A percentile compares a stretch with the other conserved stretches of the same genome.
Evolutionary conservation across 2,329 filamentous ascomycete species (phyloP).

Genomic region (Amauroascus verrucosus): DNA sequence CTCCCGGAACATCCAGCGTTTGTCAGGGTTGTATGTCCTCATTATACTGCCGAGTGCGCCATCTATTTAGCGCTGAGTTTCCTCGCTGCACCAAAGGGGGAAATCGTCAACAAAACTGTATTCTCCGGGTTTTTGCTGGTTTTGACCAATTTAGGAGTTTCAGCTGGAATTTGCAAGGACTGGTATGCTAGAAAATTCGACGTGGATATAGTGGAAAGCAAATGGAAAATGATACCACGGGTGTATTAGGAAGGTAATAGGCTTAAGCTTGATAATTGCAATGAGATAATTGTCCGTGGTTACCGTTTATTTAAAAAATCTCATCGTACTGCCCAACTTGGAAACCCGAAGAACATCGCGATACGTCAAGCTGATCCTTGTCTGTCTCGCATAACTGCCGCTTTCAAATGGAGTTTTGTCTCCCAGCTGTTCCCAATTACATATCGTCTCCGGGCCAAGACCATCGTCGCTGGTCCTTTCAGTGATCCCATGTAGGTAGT

Average conservation of each 20-base stretch:
- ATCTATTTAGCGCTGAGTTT: conserved; percentile 73
- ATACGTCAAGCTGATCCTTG: conserved; percentile 54
- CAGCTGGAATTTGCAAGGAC: conserved; percentile 62
- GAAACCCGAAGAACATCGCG: conserved; percentile 78
- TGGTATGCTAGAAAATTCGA: conserved; percentile 78
- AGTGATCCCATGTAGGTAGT: conserved; percentile 52
- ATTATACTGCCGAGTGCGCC: conserved; percentile 81
- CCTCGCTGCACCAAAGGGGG: conserved; percentile 58
- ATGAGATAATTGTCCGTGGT: not conserved
- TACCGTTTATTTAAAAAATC: conserved; percentile 32
- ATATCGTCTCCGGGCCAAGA: conserved; percentile 44
- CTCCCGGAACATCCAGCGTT: conserved; percentile 68
- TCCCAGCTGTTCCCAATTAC: conserved; percentile 49
- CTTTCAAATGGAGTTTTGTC: conserved; percentile 29
- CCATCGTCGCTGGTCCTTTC: conserved; percentile 51
- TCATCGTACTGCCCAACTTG: conserved; percentile 59
- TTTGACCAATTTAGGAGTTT: conserved; percentile 66
- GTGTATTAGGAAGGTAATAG: conserved; percentile 24
- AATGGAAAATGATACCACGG: conserved; percentile 65
- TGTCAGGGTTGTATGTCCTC: conserved; percentile 63
- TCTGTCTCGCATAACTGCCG: conserved; percentile 41
- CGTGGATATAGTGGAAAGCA: conserved; percentile 47
- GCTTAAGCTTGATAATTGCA: not conserved
- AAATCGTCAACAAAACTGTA: conserved; percentile 61
- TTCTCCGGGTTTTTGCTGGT: conserved; percentile 63